Evolutionary conservation across 345 rosid species (phyloP).

Genomic region (Capsella bursapastoris): DNA sequence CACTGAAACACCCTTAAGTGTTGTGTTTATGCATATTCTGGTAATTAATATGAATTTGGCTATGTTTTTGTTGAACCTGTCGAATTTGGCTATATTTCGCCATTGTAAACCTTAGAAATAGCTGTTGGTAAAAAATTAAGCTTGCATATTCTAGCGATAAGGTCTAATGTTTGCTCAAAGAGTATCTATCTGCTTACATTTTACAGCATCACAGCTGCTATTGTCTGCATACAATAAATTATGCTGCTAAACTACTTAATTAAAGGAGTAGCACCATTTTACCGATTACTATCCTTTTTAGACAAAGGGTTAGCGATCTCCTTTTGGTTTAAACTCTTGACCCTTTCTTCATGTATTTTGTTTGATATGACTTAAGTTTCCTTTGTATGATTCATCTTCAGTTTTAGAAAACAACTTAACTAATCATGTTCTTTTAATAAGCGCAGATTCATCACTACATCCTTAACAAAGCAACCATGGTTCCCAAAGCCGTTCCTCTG

Average conservation of each 20-base stretch:
- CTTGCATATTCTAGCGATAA: background rate
- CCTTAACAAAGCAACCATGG: conserved; percentile 78
- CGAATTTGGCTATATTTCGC: background rate
- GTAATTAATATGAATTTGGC: background rate
- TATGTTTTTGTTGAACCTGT: background rate
- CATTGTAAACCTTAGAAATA: background rate
- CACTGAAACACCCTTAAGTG: background rate
- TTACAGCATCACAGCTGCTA: background rate
- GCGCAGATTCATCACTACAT: conserved; percentile 86
- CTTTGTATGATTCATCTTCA: conserved; percentile 1
- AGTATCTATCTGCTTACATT: conserved; percentile 3
- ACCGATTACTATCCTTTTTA: background rate
- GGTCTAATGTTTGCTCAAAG: background rate
- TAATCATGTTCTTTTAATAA: conserved; percentile 16
- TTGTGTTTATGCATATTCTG: background rate
- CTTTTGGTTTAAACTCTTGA: background rate
- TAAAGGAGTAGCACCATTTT: background rate
- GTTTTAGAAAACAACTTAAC: background rate
- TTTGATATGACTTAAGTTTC: background rate
- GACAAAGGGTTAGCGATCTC: background rate
- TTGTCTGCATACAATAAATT: background rate
- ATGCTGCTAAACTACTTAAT: background rate
- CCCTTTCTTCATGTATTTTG: background rate
- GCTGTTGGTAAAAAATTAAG: background rate
- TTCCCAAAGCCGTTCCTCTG: conserved; percentile 49